Percentiles rank a stretch among this genome's conserved stretches.
Conservation (phyloP, 2,329 filamentous ascomycete species). For the Xylariomycetidae sp. region DNA sequence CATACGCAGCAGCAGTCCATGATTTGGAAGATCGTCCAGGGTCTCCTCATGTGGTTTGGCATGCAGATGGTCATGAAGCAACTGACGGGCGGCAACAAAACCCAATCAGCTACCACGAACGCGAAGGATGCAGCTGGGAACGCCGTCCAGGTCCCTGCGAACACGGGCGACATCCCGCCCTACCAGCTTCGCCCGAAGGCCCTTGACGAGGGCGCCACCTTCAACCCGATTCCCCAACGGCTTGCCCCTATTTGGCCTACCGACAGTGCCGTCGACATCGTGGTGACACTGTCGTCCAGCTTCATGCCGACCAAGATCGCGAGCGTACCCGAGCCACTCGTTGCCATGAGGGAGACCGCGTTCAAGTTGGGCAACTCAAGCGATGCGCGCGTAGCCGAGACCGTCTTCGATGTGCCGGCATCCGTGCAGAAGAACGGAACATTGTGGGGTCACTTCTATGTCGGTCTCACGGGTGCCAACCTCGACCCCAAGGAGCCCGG, state of each 20-base stretch:
- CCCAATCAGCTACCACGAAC: slow-evolving; percentile 40
- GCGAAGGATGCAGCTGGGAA: slow-evolving; percentile 47
- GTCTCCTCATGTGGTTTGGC: slow-evolving; percentile 50
- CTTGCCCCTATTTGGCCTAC: slow-evolving; percentile 85
- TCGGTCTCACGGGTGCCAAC: slow-evolving; percentile 68
- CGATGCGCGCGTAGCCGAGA: slow-evolving; percentile 72
- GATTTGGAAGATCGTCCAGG: slow-evolving; percentile 43
- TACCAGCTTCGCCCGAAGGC: slow-evolving; percentile 58
- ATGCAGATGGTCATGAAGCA: slow-evolving; percentile 54
- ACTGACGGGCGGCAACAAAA: slow-evolving; percentile 42
- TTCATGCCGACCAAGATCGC: slow-evolving; percentile 63
- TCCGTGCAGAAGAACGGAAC: slow-evolving; percentile 88
- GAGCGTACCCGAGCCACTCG: slow-evolving; percentile 56
- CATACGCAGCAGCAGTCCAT: slow-evolving; percentile 25
- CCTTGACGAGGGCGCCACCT: slow-evolving; percentile 55
- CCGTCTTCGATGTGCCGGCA: slow-evolving; percentile 68
- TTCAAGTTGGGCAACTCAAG: slow-evolving; percentile 75
- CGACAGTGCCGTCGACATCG: slow-evolving; percentile 73
- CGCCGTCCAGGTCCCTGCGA: slow-evolving; percentile 45
- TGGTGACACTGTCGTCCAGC: slow-evolving; percentile 76
- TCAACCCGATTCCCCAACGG: slow-evolving; percentile 59
- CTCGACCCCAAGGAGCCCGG: slow-evolving; percentile 67
- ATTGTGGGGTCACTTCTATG: slow-evolving; percentile 89
- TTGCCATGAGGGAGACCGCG: slow-evolving; percentile 73
- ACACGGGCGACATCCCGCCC: slow-evolving; percentile 53